Conservation (phyloP, 73 alveolate species). For the Uronychia setigera region DNA sequence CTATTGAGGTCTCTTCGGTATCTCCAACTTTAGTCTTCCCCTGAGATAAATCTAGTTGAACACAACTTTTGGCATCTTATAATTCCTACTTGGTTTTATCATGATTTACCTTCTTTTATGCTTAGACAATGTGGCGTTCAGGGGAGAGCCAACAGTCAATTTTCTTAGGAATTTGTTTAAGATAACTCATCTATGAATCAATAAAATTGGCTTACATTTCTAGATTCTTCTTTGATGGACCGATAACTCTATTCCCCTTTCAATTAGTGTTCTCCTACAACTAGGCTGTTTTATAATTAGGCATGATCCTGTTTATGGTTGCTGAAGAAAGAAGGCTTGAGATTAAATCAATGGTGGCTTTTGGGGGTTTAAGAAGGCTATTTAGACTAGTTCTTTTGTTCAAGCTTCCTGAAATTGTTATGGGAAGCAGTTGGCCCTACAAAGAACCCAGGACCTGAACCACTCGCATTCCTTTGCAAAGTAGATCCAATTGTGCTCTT, state of each 20-base stretch:
- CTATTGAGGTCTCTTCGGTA: not conserved
- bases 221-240: not conserved
- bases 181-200: not conserved
- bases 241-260: not conserved
- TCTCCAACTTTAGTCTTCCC: not conserved
- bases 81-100: not conserved
- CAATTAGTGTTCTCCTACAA: not conserved
- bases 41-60: not conserved
- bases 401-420: not conserved
- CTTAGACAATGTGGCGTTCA: not conserved
- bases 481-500: no score
- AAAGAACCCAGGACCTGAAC: no score
- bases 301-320: no score
- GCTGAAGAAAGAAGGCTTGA: no score
- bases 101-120: not conserved
- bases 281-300: no score
- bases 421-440: no score
- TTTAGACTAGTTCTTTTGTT: not conserved
- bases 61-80: not conserved
- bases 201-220: not conserved
- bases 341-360: not conserved
- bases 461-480: no score
- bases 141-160: not conserved
- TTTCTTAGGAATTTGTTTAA: not conserved
- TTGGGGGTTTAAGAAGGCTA: not conserved